Base-by-base conservation (phyloP, 169 alveolate species). In the Plasmodium billcollinsi region DNA sequence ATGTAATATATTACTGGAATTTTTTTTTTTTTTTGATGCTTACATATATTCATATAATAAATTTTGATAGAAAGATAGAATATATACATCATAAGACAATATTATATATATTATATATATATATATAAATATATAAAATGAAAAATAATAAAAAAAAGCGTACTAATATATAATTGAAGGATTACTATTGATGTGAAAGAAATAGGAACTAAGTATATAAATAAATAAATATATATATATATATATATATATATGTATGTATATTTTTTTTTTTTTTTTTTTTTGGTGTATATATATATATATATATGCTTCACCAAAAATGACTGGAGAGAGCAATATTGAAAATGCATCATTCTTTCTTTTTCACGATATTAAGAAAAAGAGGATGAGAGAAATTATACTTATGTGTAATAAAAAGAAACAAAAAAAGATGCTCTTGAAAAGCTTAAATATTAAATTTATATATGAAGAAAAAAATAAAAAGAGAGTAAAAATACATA, bases 351-450 rank as follows among this genome's bases (percentile, higher is more conserved):
- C 12, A 12, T 45, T 45, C 20, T 67, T 75, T 6, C 18, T 50
- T 6, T 78, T 69, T 9, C 21, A 58, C 8, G 90, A 78, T 58
- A 78, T 78, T 50, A 54, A 58, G 6, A 67, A 78, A 26, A 54
- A 78, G 5, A 45, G 69, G 12, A 78, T 78, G 90, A 21, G 90
- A 65, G 66, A 78, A 78, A 78, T 78, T 11, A 78, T 78, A 78
- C 45, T 69, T 12, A 78, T 54, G 43, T 50, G 43, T 78, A 59
- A 78, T 50, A 78, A 29, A 24, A 78, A 14, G 33, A 66, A 56
- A 33, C 90, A 78, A 49, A 78, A 59, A 66, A 66, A 43, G 58
- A 9, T 21, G 14, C 52, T 78, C 3, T 8, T 66, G 1, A 43
- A 78, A 66, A 67, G 56, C 2, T 43, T 78, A 59, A 66, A 78